Conservation (phyloP, 148 eudicot genomes). For the Bassia scoparia region DNA sequence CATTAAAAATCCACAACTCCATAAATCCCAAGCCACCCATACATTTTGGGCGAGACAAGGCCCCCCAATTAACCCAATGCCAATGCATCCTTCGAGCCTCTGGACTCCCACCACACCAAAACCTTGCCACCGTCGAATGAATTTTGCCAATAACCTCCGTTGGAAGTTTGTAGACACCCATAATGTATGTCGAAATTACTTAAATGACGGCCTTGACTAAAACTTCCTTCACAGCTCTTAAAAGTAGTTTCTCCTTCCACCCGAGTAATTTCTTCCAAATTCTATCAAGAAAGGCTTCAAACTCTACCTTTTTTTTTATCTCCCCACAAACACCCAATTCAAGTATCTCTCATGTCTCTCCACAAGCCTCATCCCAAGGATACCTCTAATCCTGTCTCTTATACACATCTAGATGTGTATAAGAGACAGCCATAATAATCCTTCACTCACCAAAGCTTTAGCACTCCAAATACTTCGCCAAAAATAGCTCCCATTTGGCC, state of each 20-base stretch:
- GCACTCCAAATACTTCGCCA: background rate
- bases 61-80: background rate
- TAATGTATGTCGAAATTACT: background rate
- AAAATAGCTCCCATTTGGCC: background rate
- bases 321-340: background rate
- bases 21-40: background rate
- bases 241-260: background rate
- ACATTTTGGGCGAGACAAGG: background rate
- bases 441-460: background rate
- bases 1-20: background rate
- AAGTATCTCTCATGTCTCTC: background rate
- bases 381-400: no score
- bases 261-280: background rate
- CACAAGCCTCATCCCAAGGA: background rate
- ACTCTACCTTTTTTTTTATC: background rate
- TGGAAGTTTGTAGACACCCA: background rate
- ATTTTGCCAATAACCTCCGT: no score
- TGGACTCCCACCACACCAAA: background rate
- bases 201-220: background rate
- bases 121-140: background rate
- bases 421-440: no score
- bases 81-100: background rate
- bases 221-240: background rate
- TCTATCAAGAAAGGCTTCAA: background rate
- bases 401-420: no score